phyloP scores from a whole-genome alignment of 1,284 basidiomycete species.

The Trichosporon sp. region DNA sequence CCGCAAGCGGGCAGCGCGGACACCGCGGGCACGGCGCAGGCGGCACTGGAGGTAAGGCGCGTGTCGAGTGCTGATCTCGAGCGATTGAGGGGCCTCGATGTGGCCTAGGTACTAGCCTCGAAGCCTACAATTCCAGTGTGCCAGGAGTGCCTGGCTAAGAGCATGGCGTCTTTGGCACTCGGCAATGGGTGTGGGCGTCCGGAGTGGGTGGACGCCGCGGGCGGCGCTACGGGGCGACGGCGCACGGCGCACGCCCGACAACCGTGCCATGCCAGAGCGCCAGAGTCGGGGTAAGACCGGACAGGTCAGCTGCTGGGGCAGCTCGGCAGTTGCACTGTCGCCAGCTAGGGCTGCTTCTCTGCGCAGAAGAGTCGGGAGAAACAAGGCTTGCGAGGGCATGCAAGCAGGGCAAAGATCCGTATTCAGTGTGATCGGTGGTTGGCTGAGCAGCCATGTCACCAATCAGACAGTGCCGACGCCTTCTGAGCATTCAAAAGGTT shows the following conservation, averaged over 20 bases:
- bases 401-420: background rate
- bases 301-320: background rate
- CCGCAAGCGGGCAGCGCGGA: background rate
- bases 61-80: background rate
- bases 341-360: background rate
- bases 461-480: background rate
- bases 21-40: background rate
- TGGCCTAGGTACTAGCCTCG: conserved; percentile 1
- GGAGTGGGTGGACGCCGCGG: background rate
- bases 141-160: background rate
- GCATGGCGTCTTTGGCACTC: background rate
- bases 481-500: background rate
- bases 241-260: background rate
- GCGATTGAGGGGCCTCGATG: background rate
- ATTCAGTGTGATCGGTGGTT: background rate
- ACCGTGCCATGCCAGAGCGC: background rate
- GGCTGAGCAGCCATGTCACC: background rate
- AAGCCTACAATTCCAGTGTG: conserved; percentile 5
- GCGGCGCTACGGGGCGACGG: background rate
- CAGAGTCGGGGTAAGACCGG: background rate
- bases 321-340: background rate
- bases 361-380: background rate
- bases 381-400: background rate
- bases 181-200: background rate
- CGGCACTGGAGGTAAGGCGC: background rate